Percentiles rank a stretch among this genome's conserved stretches.
Conservation (phyloP, 139 green algal species). For the Penium margaritaceum region DNA sequence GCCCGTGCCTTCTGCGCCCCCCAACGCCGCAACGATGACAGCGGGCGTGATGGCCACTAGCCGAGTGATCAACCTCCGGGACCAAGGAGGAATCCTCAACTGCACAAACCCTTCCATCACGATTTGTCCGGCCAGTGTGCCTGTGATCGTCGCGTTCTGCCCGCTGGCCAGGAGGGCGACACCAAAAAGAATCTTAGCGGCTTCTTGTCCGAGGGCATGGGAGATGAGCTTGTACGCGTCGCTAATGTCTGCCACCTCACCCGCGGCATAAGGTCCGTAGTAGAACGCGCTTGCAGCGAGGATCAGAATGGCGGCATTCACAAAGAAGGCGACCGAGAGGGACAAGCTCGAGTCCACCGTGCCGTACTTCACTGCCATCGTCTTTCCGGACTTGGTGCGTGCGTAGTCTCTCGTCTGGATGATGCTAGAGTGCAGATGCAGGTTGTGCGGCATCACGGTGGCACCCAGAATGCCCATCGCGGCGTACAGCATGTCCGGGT, state of each 20-base stretch:
- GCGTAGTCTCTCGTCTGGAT: constrained; percentile 53
- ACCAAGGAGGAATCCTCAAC: constrained; percentile 39
- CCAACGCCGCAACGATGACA: constrained; percentile 52
- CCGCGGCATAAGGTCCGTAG: constrained; percentile 10
- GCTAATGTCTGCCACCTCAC: constrained; percentile 34
- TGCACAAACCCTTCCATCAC: constrained; percentile 63
- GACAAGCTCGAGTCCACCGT: constrained; percentile 53
- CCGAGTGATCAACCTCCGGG: constrained; percentile 48
- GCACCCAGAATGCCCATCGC: constrained; percentile 38
- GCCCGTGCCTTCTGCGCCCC: constrained; percentile 50
- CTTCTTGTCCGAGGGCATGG: constrained; percentile 48
- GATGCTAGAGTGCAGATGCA: constrained; percentile 71
- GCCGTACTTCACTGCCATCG: constrained; percentile 52
- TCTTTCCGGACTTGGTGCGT: constrained; percentile 46
- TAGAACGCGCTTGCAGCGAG: constrained; percentile 57
- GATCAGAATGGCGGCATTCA: constrained; percentile 64
- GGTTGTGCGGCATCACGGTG: constrained; percentile 60
- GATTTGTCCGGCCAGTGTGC: constrained; percentile 69
- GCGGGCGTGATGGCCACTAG: constrained; percentile 47
- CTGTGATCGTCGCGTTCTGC: constrained; percentile 70
- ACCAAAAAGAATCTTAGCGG: constrained; percentile 42
- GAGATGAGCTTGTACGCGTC: constrained; percentile 56
- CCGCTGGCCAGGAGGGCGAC: constrained; percentile 45
- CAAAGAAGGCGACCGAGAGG: constrained; percentile 58
- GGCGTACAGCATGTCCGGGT: constrained; percentile 34